These are phyloP conservation scores for Mucor mucedo DNA, from an alignment of 371 early-diverging fungal genomes.

Conservation along the genomic window DNA sequence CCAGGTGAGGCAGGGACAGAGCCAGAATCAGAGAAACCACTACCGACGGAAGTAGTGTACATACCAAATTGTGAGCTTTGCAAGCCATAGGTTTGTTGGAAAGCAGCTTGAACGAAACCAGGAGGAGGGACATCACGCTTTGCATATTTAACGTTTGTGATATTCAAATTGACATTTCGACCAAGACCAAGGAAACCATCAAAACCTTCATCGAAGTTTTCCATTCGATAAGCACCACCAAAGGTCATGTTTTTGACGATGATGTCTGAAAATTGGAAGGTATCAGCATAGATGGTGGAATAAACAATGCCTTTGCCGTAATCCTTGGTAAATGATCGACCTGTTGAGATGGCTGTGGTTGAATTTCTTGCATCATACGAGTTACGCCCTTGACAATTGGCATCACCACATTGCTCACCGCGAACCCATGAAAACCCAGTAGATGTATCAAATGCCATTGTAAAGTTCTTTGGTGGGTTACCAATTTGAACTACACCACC, in stretches of 20 bases:
- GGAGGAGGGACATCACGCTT: slow-evolving; percentile 42
- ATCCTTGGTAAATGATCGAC: slow-evolving; percentile 40
- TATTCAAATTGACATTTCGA: slow-evolving; percentile 43
- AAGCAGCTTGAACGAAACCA: slow-evolving; percentile 48
- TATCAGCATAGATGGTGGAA: slow-evolving; percentile 42
- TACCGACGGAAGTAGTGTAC: slow-evolving; percentile 30
- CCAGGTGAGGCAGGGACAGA: neutral
- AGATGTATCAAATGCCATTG: slow-evolving; percentile 38
- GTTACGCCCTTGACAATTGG: slow-evolving; percentile 40
- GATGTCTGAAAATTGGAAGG: slow-evolving; percentile 36
- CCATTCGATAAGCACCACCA: slow-evolving; percentile 54
- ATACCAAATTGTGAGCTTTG: slow-evolving; percentile 53
- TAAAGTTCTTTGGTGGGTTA: slow-evolving; percentile 38
- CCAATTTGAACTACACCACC: slow-evolving; percentile 33
- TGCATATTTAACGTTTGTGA: slow-evolving; percentile 16
- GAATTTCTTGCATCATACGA: slow-evolving; percentile 45
- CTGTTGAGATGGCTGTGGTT: slow-evolving; percentile 31
- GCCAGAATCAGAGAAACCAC: slow-evolving; percentile 37
- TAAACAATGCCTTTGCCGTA: slow-evolving; percentile 45
- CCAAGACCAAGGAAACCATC: slow-evolving; percentile 59
- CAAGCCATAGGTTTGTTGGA: slow-evolving; percentile 39
- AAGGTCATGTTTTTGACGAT: slow-evolving; percentile 47
- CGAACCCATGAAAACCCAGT: slow-evolving; percentile 38
- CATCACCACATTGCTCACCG: slow-evolving; percentile 20
- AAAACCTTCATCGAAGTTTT: slow-evolving; percentile 44